Base-by-base conservation (phyloP, 139 green algal species). In the Micractinium conductrix region DNA sequence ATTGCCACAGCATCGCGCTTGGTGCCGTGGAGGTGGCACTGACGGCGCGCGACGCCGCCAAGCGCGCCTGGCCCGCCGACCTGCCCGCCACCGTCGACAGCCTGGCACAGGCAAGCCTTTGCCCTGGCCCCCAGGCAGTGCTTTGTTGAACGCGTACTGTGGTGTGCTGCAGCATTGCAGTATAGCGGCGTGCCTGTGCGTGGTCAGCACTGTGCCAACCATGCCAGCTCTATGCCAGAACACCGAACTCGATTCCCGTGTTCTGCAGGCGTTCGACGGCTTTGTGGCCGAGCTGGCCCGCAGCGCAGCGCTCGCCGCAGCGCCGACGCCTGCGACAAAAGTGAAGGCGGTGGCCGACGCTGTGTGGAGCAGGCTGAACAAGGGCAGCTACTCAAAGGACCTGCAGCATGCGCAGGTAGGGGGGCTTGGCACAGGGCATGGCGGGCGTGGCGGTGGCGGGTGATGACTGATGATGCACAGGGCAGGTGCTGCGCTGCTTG, bases 331-430 rank as follows among this genome's bases (percentile, higher is more conserved):
- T 14, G 78, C 62, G 0, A 86, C 33, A 35, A 92, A 92, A 42
- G 80, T 92, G 26, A 90, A 90, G 68, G n/a, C 70, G 3, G 70
- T 90, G 35, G 88, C 88, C 26, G 88, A 90, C 40, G 60, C 75
- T 16, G 83, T 92, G 40, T 92, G 88, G 88, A 37, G 55, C 45
- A 87, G 82, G 48, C 80, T 92, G 58, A 82, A 87, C n/a, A 80
- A 62, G 24, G 86, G 88, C 17, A 72, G 63, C 16, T 89, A 87
- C 62, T 76, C 60, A 42, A 92, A 92, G 38, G 83, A 92, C 35
- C 58, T 90, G 21, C 75, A 87, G 40, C 88, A 92, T 75, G 88
- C 81, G 7, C 88, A 91, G 85, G 81, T 85, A 33, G 28, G 72
- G 63, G 28, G 30, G 74, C 9, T 1, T n/a, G n/a, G n/a, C n/a